A percentile compares a stretch with the other conserved stretches of the same genome.
Evolutionary conservation across 2,329 filamentous ascomycete species (phyloP).

Genomic region (Sporothrix brunneoviolacea): DNA sequence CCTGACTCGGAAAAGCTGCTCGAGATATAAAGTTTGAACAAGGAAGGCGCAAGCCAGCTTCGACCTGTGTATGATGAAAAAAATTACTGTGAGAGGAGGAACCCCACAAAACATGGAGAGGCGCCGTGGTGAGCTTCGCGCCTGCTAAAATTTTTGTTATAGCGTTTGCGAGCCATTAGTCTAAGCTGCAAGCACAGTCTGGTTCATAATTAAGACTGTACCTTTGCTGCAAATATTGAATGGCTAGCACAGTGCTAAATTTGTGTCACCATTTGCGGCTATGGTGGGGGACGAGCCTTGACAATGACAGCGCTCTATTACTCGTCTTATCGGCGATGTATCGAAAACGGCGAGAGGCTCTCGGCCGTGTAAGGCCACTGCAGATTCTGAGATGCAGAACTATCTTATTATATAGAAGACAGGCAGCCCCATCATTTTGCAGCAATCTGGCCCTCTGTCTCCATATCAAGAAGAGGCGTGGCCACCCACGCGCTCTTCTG

Average conservation of each 20-base stretch:
- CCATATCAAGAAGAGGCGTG: too few relatives aligned
- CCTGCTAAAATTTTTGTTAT: neutral
- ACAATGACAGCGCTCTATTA: neutral
- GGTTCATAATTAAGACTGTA: neutral
- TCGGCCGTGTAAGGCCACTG: neutral
- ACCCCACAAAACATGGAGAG: constrained; percentile 1
- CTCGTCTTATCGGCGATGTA: neutral
- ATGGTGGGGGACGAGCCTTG: constrained; percentile 13
- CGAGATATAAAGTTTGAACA: neutral
- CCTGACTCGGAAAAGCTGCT: too few relatives aligned
- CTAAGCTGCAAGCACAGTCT: neutral
- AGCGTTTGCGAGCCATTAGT: neutral
- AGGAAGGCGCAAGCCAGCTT: neutral
- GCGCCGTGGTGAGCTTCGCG: neutral
- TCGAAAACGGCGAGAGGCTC: neutral
- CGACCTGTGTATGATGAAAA: neutral
- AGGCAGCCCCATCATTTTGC: too few relatives aligned
- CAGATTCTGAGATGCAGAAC: too few relatives aligned
- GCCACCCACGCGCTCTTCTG: too few relatives aligned
- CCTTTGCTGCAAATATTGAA: too few relatives aligned
- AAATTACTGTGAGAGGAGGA: constrained; percentile 1
- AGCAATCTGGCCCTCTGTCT: too few relatives aligned
- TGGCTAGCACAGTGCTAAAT: neutral
- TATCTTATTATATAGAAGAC: too few relatives aligned
- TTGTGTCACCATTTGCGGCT: neutral